phyloP scores from a whole-genome alignment of 73 alveolate species.

The Uronychia binucleata region DNA sequence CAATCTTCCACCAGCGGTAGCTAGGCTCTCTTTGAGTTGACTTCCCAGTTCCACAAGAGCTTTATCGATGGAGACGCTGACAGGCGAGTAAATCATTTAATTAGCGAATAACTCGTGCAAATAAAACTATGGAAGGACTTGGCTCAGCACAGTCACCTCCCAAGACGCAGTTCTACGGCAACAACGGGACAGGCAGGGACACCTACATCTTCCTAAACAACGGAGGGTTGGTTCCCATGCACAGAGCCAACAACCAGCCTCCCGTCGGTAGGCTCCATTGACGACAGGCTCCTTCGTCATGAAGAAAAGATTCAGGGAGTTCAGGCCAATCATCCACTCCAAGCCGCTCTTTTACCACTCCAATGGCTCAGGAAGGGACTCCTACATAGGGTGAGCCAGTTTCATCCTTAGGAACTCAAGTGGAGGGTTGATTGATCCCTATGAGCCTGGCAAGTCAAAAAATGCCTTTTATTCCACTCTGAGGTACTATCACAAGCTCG shows the following conservation, averaged over 20 bases:
- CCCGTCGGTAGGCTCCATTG: background rate
- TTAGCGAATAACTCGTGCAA: too few relatives aligned
- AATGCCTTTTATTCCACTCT: background rate
- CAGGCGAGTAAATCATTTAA: too few relatives aligned
- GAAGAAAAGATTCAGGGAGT: background rate
- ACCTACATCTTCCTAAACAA: constrained; percentile 58
- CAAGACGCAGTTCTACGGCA: constrained; percentile 5
- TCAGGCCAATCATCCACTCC: constrained; percentile 31
- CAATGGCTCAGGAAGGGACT: constrained; percentile 57
- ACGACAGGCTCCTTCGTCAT: background rate
- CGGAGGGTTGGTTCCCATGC: constrained; percentile 52
- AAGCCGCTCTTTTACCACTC: constrained; percentile 33
- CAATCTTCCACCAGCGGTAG: too few relatives aligned
- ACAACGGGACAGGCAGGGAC: constrained; percentile 75
- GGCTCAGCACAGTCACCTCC: background rate
- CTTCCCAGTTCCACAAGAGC: too few relatives aligned
- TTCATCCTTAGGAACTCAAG: background rate
- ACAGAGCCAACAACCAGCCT: background rate
- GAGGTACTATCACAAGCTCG: background rate
- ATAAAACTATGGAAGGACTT: too few relatives aligned
- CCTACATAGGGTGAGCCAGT: constrained; percentile 30
- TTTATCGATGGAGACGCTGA: too few relatives aligned
- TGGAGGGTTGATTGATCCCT: background rate
- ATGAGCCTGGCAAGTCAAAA: background rate
- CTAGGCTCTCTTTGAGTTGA: too few relatives aligned